Percentiles rank a stretch among this genome's conserved stretches.
Conservation (phyloP, 2,329 filamentous ascomycete genomes). For the Botrytis fragariae region DNA sequence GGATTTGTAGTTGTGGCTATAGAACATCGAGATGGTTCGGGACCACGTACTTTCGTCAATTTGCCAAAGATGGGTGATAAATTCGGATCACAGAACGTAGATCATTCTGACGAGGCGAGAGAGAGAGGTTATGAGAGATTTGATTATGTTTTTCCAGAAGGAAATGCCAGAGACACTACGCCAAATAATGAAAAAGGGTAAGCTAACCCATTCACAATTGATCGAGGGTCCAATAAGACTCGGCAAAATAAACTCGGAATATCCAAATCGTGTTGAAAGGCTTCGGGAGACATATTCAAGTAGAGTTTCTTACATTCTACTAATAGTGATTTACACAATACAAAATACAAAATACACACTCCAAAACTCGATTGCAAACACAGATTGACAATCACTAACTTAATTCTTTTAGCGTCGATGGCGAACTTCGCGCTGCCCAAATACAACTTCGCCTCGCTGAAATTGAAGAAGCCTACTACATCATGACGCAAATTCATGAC, state of each 20-base stretch:
- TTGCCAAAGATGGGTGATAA: constrained; percentile 45
- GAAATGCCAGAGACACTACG: constrained; percentile 49
- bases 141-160: constrained; percentile 63
- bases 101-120: constrained; percentile 40
- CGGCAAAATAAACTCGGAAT: not conserved
- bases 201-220: not conserved
- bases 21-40: constrained; percentile 64
- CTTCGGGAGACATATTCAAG: not conserved
- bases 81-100: constrained; percentile 36
- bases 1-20: constrained; percentile 63
- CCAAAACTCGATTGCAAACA: not conserved
- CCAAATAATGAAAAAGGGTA: constrained; percentile 55
- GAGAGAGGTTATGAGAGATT: constrained; percentile 48
- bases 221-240: too few relatives aligned
- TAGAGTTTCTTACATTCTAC: not conserved
- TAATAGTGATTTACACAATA: not conserved
- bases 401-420: constrained; percentile 48
- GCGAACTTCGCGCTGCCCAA: constrained; percentile 57
- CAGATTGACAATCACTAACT: not conserved
- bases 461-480: constrained; percentile 59
- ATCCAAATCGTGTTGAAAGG: not conserved
- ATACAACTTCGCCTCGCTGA: constrained; percentile 62
- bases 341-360: not conserved
- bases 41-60: constrained; percentile 60
- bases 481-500: constrained; percentile 53